Conservation (phyloP, 768 basidiomycete genomes). For the Suillus subalutaceus region DNA sequence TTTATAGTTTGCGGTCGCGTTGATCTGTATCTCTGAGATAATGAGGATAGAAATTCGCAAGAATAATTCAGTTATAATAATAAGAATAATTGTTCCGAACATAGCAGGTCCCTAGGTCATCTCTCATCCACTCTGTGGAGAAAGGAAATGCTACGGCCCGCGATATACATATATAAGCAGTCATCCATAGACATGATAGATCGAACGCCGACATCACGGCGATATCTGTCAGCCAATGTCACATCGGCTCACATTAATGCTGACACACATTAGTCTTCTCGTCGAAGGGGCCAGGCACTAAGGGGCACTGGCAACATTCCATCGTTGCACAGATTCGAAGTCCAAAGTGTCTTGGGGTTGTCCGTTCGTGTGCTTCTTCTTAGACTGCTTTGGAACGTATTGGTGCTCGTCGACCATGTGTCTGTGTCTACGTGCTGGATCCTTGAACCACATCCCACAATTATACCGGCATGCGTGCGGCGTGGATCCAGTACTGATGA, state of each 20-base stretch:
- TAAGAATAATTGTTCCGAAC: conserved; percentile 6
- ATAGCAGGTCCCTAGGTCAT: not conserved
- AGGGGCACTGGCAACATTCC: conserved; percentile 32
- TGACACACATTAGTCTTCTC: conserved; percentile 1
- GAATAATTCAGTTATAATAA: conserved; percentile 6
- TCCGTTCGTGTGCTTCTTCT: conserved; percentile 46
- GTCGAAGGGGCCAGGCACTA: conserved; percentile 1
- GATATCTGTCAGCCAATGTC: conserved; percentile 5
- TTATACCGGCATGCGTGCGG: conserved; percentile 55
- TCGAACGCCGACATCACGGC: conserved; percentile 5
- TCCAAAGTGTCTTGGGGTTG: conserved; percentile 27
- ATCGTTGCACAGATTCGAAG: conserved; percentile 34
- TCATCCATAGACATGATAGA: conserved; percentile 1
- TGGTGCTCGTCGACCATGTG: conserved; percentile 58
- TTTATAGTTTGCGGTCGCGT: not conserved
- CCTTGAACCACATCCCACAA: conserved; percentile 60
- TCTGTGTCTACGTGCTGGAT: conserved; percentile 64
- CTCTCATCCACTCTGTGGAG: conserved; percentile 4
- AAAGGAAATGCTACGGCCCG: not conserved
- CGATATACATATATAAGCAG: conserved; percentile 2
- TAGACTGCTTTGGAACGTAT: conserved; percentile 48
- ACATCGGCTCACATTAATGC: not conserved
- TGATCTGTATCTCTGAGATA: not conserved
- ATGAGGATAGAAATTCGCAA: not conserved
- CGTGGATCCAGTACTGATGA: conserved; percentile 55